Base-by-base conservation (phyloP, 2,329 filamentous ascomycete genomes). In the Cadophora gregata region DNA sequence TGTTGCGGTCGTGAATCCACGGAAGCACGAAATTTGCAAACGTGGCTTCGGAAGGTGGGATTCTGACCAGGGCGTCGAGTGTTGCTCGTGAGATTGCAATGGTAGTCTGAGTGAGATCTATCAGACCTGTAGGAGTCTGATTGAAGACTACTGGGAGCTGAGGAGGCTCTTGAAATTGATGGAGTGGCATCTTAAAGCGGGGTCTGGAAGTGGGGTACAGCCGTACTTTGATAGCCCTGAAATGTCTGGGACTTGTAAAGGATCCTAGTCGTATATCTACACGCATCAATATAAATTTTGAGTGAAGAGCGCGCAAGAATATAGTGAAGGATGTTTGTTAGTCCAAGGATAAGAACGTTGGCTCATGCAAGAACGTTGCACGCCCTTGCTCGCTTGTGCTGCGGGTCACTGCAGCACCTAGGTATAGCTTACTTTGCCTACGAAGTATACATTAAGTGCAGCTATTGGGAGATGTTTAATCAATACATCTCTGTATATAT, bases 1-100 rank as follows among this genome's bases (percentile, higher is more conserved):
- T 36, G n/a, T 63, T 63, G 12, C 48, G 61, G 33, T 63, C 61
- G 50, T 55, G 61, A 19, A 55, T 55, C 61, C 61, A 63, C 27
- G 61, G 61, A 0, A 63, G 33, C 21, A 63, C 61, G 36, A 63
- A 63, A 25, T 31, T 63, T 10, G 31, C 33, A 25, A 55, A 63
- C 16, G 61, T 63, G 33, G 61, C 61, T 42, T 42, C 33, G 31
- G 61, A 53, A 31, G 36, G 48, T 21, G 50, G 50, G 36, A 63
- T 56, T 9, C 24, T 45, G 21, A 47, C 50, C 25, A 63, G 50
- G n/a, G 24, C 10, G 24, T 63, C 48, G 6, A 63, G 61, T 19
- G 50, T 56, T 27, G 25, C 27, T 38, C 50, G 61, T 4, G 61
- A 63, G 4, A 24, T 38, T n/a, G 16, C 4, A 14, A 63, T 63